A percentile compares a stretch with the other conserved stretches of the same genome.
Evolutionary conservation across 257 asterid species (phyloP).

Genomic region (Petrea volubilis): DNA sequence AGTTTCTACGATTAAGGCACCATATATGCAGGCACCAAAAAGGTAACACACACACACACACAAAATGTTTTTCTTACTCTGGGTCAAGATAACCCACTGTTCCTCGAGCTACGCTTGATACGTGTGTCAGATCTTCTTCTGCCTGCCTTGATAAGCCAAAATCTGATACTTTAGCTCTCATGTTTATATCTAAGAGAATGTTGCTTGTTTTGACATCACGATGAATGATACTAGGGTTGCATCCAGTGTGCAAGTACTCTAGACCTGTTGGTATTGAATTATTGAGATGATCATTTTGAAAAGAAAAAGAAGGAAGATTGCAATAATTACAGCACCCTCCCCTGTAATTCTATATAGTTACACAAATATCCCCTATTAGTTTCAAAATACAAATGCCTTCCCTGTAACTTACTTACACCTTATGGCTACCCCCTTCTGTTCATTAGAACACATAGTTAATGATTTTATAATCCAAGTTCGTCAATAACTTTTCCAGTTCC

Average conservation of each 20-base stretch:
- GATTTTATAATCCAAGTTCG: no score
- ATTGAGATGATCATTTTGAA: neutral
- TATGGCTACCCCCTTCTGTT: no score
- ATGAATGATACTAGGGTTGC: slow-evolving; percentile 95
- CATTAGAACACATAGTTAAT: no score
- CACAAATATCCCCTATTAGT: no score
- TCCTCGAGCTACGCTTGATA: slow-evolving; percentile 96
- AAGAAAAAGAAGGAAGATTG: no score
- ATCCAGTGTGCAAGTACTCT: slow-evolving; percentile 96
- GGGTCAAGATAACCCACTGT: slow-evolving; percentile 98
- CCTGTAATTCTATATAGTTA: no score
- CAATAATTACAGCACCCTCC: no score
- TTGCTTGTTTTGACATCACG: slow-evolving; percentile 95
- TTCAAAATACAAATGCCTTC: no score
- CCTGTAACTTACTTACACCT: no score
- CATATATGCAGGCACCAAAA: neutral
- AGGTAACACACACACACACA: no score
- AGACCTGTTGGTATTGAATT: slow-evolving; percentile 50
- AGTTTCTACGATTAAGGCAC: neutral
- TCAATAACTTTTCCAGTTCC: no score
- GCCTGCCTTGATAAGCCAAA: slow-evolving; percentile 98
- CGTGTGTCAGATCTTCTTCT: slow-evolving; percentile 87
- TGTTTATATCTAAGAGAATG: slow-evolving; percentile 83
- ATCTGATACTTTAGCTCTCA: slow-evolving; percentile 98
- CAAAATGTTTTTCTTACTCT: slow-evolving; percentile 53